Evolutionary conservation across 2,329 filamentous ascomycete genomes (phyloP), one percentile per base, ranked within the genome.

Genomic region (Ceratocystis eucalypticola): DNA sequence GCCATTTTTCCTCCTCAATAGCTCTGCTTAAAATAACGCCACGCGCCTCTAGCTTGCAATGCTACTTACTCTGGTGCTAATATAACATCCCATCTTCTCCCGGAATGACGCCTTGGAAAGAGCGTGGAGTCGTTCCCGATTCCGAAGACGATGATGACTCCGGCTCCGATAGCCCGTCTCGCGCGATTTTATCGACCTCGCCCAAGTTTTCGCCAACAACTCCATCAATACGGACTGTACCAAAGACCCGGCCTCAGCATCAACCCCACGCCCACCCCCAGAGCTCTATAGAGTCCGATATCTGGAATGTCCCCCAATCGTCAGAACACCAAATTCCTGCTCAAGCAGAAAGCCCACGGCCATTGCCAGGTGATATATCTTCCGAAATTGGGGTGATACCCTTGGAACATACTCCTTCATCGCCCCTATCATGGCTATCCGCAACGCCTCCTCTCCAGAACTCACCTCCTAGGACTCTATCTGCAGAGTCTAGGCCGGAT

Each of bases 81-180:
- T 20, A 33, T 59, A 59, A 37, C 28, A 10, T 8, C 17, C 17
- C 17, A 59, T n/a, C 55, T 20, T 37, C 3, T 59, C 33, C 28
- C 28, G 53, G 44, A 63, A 80, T 80, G 79, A 74, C 72, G 66
- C 76, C 76, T 69, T 81, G 79, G 79, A 80, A 76, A 75, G 77
- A 79, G 70, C 72, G 78, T 72, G 79, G 79, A 71, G 78, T 79
- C 71, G 75, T 81, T 70, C 79, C 79, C 67, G 79, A 80, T 72
- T 81, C 79, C 69, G 79, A 81, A 70, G 79, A 80, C 67, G 79
- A 80, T 67, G 79, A 80, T 67, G 79, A 80, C 61, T 75, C 74
- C 69, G 76, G 71, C 65, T 77, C 77, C 68, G 77, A 79, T 67
- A 76, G 72, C 67, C 72, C 76, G 67, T 70, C 73, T 55, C 53